phyloP scores from a whole-genome alignment of 768 basidiomycete genomes.

The Mycena vitilis region DNA sequence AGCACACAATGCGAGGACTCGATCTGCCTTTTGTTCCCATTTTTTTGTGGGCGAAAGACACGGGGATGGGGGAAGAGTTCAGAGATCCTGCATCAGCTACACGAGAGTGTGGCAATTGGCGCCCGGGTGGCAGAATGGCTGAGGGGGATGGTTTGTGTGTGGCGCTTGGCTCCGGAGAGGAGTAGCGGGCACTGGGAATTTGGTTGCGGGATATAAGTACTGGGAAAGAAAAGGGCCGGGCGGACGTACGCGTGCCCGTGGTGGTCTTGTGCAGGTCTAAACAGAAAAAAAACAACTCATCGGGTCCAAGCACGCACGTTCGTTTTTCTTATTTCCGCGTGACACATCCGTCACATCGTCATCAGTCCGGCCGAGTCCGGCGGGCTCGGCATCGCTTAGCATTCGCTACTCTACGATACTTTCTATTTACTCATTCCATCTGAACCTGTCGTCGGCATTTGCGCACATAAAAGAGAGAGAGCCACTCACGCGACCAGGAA shows the following conservation, averaged over 20 bases:
- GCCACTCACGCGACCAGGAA: conserved; percentile 87
- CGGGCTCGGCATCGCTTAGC: conserved; percentile 1
- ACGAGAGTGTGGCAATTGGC: conserved; percentile 37
- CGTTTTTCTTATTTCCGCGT: too few species aligned
- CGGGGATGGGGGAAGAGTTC: conserved; percentile 33
- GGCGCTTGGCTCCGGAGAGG: conserved; percentile 16
- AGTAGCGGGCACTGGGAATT: conserved; percentile 16
- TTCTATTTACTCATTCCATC: conserved; percentile 80
- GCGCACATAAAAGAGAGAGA: conserved; percentile 21
- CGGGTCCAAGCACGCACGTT: too few species aligned
- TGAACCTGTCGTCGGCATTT: conserved; percentile 42
- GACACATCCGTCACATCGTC: too few species aligned
- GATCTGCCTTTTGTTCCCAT: conserved; percentile 81
- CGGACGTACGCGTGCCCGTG: conserved; percentile 27
- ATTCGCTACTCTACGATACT: conserved; percentile 10
- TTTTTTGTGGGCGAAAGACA: conserved; percentile 39
- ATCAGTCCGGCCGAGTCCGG: too few species aligned
- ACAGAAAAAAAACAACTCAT: background rate
- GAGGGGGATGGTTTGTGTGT: background rate
- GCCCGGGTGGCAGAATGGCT: conserved; percentile 24
- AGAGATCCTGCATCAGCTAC: conserved; percentile 46
- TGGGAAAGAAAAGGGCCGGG: background rate
- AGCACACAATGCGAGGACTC: conserved; percentile 88
- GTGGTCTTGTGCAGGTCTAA: conserved; percentile 26
- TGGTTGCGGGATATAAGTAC: conserved; percentile 6